Percentiles rank a stretch among this genome's conserved stretches.
These are phyloP conservation scores for Odonthalia washingtoniensis DNA, from an alignment of 31 red algal genomes.

Conservation along the genomic window DNA sequence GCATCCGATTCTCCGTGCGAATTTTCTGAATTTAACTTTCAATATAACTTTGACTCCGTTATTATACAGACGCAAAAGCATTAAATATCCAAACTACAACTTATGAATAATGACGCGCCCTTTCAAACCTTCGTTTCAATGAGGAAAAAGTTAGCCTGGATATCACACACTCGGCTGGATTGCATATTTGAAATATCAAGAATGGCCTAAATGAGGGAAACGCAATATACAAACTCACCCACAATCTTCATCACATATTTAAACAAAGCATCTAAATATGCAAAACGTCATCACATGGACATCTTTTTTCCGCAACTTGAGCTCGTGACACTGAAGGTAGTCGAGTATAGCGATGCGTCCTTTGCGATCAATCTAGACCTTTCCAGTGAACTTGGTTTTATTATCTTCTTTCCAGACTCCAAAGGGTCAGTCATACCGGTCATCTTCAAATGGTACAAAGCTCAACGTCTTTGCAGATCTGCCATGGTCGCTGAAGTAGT, in stretches of 20 bases:
- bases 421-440: slow-evolving; percentile 5
- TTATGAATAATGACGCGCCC: not conserved
- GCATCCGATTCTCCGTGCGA: not conserved
- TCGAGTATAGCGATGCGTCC: slow-evolving; percentile 43
- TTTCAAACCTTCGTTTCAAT: too few relatives aligned
- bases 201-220: slow-evolving; percentile 31
- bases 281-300: not conserved
- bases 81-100: slow-evolving; percentile 31
- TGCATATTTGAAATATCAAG: slow-evolving; percentile 39
- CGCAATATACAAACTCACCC: not conserved
- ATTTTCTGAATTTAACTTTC: slow-evolving; percentile 41
- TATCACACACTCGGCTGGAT: slow-evolving; percentile 32
- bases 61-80: slow-evolving; percentile 14
- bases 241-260: slow-evolving; percentile 27
- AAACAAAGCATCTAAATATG: slow-evolving; percentile 25
- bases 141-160: slow-evolving; percentile 53
- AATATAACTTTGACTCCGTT: not conserved
- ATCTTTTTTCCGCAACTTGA: slow-evolving; percentile 16
- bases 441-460: slow-evolving; percentile 44
- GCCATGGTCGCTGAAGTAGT: slow-evolving; percentile 41
- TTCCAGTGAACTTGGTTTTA: slow-evolving; percentile 29
- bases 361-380: slow-evolving; percentile 44
- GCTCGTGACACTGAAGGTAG: slow-evolving; percentile 1
- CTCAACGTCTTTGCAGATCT: slow-evolving; percentile 8
- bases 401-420: slow-evolving; percentile 20